phyloP scores from a whole-genome alignment of 2,329 filamentous ascomycete species.

The Alternaria postmessia region DNA sequence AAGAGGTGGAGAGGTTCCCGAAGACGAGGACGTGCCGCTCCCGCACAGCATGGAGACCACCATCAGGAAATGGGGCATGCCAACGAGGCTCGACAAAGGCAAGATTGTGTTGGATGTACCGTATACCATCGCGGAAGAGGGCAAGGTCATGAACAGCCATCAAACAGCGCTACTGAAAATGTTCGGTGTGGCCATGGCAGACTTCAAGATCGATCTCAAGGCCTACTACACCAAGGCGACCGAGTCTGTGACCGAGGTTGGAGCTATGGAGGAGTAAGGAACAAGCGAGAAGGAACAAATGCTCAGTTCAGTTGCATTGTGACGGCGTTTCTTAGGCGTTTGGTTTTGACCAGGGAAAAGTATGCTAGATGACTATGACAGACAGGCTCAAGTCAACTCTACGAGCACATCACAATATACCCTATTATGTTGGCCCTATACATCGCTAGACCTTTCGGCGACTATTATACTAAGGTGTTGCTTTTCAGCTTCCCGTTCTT shows the following conservation, averaged over 20 bases:
- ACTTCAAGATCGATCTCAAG: constrained; percentile 83
- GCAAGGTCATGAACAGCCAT: constrained; percentile 83
- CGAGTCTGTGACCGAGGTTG: constrained; percentile 61
- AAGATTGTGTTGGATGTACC: constrained; percentile 78
- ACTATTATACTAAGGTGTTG: not conserved
- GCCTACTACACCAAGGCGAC: constrained; percentile 62
- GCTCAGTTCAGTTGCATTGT: constrained; percentile 26
- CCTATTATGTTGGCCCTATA: constrained; percentile 26
- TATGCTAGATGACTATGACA: constrained; percentile 21
- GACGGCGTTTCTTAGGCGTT: constrained; percentile 39
- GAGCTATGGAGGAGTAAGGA: constrained; percentile 55
- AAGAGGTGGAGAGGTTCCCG: constrained; percentile 77
- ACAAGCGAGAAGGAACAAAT: not conserved
- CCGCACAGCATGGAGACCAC: constrained; percentile 91
- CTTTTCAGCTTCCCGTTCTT: not conserved
- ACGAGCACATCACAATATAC: constrained; percentile 38
- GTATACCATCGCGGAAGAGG: constrained; percentile 84
- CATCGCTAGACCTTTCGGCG: not conserved
- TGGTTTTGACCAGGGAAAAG: constrained; percentile 25
- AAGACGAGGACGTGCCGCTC: constrained; percentile 83
- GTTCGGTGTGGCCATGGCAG: constrained; percentile 87
- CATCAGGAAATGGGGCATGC: constrained; percentile 86
- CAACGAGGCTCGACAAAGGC: constrained; percentile 86
- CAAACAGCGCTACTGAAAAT: constrained; percentile 95
- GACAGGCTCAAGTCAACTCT: constrained; percentile 11